These are phyloP conservation scores for Nosema muscidifuracis DNA, from an alignment of 371 early-diverging fungal genomes.

Conservation along the genomic window DNA sequence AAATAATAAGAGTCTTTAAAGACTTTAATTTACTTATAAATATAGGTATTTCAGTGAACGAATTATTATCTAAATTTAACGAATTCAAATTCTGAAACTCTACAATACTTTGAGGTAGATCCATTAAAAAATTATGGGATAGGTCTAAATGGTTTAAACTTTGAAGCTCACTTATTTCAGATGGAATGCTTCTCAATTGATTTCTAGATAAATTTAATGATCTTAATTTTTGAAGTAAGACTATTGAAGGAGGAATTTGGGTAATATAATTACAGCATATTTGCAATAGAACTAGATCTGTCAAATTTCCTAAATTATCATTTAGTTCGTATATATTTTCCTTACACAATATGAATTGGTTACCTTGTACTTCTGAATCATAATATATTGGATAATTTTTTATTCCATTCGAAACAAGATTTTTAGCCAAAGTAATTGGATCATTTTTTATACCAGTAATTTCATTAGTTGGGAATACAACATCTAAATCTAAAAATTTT, in stretches of 20 bases:
- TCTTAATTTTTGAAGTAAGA: conserved; percentile 45
- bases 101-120: conserved; percentile 67
- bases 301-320: conserved; percentile 36
- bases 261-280: conserved; percentile 61
- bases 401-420: neutral
- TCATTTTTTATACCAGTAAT: neutral
- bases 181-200: conserved; percentile 65
- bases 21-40: conserved; percentile 47
- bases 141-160: conserved; percentile 70
- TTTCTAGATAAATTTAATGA: conserved; percentile 60
- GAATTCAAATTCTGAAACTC: conserved; percentile 65
- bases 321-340: conserved; percentile 45
- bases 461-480: no score
- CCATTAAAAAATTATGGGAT: conserved; percentile 66
- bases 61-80: conserved; percentile 66
- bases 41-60: conserved; percentile 47
- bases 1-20: conserved; percentile 47
- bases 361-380: conserved; percentile 5
- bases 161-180: conserved; percentile 67
- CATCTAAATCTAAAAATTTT: neutral
- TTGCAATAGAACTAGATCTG: conserved; percentile 47
- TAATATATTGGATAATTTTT: neutral
- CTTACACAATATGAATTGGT: conserved; percentile 58
- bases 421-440: neutral
- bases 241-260: conserved; percentile 57